Conservation (phyloP, 1,284 basidiomycete species). For the Pseudozyma flocculosa region DNA sequence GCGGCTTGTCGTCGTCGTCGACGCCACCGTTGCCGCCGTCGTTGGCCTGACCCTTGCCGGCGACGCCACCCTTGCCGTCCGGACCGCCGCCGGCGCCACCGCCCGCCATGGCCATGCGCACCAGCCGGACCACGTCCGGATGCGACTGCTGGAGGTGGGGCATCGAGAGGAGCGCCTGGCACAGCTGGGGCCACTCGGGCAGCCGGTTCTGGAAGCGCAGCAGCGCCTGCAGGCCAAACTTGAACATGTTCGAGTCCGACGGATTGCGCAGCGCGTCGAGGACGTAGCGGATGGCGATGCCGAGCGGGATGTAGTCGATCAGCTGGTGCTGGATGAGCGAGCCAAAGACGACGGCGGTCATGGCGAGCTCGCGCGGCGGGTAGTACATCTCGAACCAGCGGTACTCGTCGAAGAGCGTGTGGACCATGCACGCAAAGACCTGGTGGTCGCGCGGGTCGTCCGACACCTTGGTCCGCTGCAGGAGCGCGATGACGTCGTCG, state of each 20-base stretch:
- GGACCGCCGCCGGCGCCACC: conserved; percentile 14
- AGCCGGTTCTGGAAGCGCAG: conserved; percentile 83
- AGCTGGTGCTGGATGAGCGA: conserved; percentile 91
- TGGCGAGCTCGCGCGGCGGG: conserved; percentile 86
- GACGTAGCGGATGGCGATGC: conserved; percentile 95
- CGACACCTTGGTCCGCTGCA: conserved; percentile 82
- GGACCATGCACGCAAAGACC: conserved; percentile 96
- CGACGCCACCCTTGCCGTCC: conserved; percentile 1
- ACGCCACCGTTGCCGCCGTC: conserved; percentile 15
- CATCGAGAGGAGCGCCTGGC: conserved; percentile 82
- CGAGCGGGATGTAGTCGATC: conserved; percentile 90
- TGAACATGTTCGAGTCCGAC: conserved; percentile 88
- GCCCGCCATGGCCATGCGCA: conserved; percentile 42
- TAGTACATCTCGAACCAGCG: conserved; percentile 94
- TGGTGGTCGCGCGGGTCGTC: conserved; percentile 83
- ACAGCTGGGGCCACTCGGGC: conserved; percentile 89
- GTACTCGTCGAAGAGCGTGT: conserved; percentile 99
- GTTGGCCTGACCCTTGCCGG: neutral
- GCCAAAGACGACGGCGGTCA: conserved; percentile 96
- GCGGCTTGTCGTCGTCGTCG: conserved; percentile 52
- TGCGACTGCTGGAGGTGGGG: conserved; percentile 82
- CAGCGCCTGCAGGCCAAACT: conserved; percentile 91
- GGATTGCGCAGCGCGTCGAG: conserved; percentile 77
- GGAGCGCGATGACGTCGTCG: conserved; percentile 85
- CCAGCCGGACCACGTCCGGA: conserved; percentile 69